Base-by-base conservation (phyloP, 495 filamentous ascomycete species). In the Aspergillus diversus region DNA sequence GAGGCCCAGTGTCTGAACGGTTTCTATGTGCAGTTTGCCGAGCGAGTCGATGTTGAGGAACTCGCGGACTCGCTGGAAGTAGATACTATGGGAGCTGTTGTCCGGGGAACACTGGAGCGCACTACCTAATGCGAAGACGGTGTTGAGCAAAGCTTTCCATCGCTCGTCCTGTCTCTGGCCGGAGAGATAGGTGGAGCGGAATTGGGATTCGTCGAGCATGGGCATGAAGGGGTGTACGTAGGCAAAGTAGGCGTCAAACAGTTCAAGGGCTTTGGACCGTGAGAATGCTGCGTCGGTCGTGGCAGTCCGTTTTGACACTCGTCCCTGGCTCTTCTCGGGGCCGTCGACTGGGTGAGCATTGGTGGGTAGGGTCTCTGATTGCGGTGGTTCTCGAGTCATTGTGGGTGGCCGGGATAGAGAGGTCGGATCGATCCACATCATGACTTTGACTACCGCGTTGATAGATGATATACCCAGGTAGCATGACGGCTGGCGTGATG, bases 41-140 rank as follows among this genome's bases (percentile, higher is more conserved):
- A 60, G 47, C 31, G 43, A 35, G 9, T 13, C 16, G 7, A 60
- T 46, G 16, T 51, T 60, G 15, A 92, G 75, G 69, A 89, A 84
- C 58, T 85, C 83, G 75, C 89, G 88, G 42, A 87, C 85, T 15
- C 84, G 80, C 61, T 83, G 81, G 76, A 89, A 93, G 74, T 90
- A 92, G 64, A 82, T 84, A 64, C 88, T 79, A 63, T 93, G 90
- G 63, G 81, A 84, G 61, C 83, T 83, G 71, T 90, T 86, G 65
- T 89, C 86, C 2, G 86, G 88, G 12, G 39, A n/a, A 43, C 39
- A 43, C 39, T 12, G 12, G 0, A 43, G 39, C 7, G 39, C 39
- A 8, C 39, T 43, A 5, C 39, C 39, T 8, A 43, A 43, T 0
- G 39, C 39, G 39, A 43, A 43, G 12, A 43, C 39, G n/a, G n/a